Percentiles rank a stretch among this genome's conserved stretches.
phyloP scores from a whole-genome alignment of 1,284 basidiomycete genomes.

The Malassezia sympodialis region DNA sequence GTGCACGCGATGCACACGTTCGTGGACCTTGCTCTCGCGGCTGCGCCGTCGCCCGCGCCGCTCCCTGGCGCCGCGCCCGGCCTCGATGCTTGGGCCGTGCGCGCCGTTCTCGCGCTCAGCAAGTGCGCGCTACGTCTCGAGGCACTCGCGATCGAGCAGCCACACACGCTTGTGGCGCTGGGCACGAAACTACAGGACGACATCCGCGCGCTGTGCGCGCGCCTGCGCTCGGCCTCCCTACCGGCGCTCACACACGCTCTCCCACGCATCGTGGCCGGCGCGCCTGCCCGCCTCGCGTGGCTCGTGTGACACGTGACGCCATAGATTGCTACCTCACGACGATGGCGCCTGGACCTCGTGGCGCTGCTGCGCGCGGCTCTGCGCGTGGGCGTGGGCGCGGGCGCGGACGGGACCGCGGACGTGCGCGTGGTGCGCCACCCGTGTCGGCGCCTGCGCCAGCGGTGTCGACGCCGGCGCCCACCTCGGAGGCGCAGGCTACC shows the following conservation, averaged over 20 bases:
- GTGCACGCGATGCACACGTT: not conserved
- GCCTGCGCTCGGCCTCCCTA: not conserved
- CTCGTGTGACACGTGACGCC: slow-evolving; percentile 9
- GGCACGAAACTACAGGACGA: not conserved
- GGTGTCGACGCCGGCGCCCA: too few relatives aligned
- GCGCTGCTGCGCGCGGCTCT: not conserved
- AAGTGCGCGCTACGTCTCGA: slow-evolving; percentile 6
- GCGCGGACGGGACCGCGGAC: slow-evolving; percentile 1
- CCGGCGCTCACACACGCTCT: not conserved
- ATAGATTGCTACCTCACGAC: not conserved
- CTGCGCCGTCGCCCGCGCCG: not conserved
- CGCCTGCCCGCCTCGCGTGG: not conserved
- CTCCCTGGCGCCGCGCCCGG: slow-evolving; percentile 3
- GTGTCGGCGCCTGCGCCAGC: not conserved
- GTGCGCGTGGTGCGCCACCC: not conserved
- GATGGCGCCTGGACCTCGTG: not conserved
- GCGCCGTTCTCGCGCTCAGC: not conserved
- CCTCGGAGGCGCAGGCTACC: too few relatives aligned
- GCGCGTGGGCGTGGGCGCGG: slow-evolving; percentile 6
- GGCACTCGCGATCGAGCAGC: not conserved
- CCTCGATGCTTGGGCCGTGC: not conserved
- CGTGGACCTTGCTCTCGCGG: not conserved
- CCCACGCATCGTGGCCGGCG: not conserved
- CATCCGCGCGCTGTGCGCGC: not conserved
- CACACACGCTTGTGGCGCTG: not conserved